Conservation (phyloP, 2,329 filamentous ascomycete species). For the Sordariomycetes sp. region DNA sequence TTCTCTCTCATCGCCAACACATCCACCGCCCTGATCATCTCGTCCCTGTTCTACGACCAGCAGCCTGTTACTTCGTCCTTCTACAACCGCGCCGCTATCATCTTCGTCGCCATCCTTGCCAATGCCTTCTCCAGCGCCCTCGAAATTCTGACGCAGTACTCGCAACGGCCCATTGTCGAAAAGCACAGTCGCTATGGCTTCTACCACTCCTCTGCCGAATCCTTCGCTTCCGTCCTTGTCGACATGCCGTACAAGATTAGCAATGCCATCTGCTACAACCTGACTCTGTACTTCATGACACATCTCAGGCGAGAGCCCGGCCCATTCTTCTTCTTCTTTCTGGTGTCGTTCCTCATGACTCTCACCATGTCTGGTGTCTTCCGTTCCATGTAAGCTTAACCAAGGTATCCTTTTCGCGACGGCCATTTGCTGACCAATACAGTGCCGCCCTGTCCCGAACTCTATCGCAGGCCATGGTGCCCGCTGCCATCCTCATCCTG, state of each 20-base stretch:
- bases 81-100: constrained; percentile 29
- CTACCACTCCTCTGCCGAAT: constrained; percentile 25
- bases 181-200: constrained; percentile 30
- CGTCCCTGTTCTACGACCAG: constrained; percentile 38
- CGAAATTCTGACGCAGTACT: constrained; percentile 26
- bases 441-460: constrained; percentile 39
- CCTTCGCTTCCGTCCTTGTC: constrained; percentile 24
- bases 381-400: constrained; percentile 17
- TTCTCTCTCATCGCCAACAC: constrained; percentile 35
- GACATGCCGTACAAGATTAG: constrained; percentile 34
- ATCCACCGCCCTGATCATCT: constrained; percentile 37
- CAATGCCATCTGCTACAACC: constrained; percentile 29
- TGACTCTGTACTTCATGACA: constrained; percentile 41
- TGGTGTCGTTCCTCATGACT: constrained; percentile 41
- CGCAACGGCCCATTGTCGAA: constrained; percentile 26
- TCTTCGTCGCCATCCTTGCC: constrained; percentile 40
- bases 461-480: constrained; percentile 34
- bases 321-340: constrained; percentile 35
- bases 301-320: constrained; percentile 32
- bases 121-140: constrained; percentile 31
- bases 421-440: neutral
- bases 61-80: constrained; percentile 29
- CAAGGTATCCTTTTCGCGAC: neutral
- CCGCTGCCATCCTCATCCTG: constrained; percentile 26
- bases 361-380: constrained; percentile 59